Evolutionary conservation across 2,329 filamentous ascomycete species (phyloP).

Genomic region (Talaromyces piceae): DNA sequence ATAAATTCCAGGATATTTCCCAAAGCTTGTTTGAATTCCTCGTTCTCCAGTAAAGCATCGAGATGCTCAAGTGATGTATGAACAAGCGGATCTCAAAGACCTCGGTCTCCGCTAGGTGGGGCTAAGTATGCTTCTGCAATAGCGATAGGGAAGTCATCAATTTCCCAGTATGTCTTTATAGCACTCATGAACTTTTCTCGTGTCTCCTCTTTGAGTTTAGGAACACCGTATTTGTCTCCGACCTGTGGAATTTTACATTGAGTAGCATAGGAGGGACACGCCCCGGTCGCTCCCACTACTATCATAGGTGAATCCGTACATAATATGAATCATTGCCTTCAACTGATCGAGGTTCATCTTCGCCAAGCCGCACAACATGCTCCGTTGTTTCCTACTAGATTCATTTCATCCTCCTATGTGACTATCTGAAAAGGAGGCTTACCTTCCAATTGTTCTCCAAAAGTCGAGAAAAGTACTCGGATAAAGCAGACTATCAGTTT

Average conservation of each 20-base stretch:
- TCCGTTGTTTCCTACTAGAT: too few relatives aligned
- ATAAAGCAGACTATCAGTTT: too few relatives aligned
- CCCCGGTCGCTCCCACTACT: constrained; percentile 13
- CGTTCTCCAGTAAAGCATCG: neutral
- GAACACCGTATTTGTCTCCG: constrained; percentile 20
- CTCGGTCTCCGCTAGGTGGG: too few relatives aligned
- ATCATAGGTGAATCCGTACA: constrained; percentile 20
- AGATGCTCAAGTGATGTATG: neutral
- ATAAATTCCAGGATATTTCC: neutral
- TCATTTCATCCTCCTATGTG: too few relatives aligned
- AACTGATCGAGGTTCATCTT: too few relatives aligned
- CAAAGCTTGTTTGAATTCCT: neutral
- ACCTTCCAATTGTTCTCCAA: too few relatives aligned
- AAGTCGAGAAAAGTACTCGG: too few relatives aligned
- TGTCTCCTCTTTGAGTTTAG: constrained; percentile 15
- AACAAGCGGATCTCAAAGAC: neutral
- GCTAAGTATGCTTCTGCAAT: too few relatives aligned
- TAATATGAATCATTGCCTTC: constrained; percentile 20
- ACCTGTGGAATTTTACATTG: constrained; percentile 18
- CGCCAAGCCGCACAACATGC: too few relatives aligned
- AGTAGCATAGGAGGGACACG: constrained; percentile 17
- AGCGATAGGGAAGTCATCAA: too few relatives aligned
- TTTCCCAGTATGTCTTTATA: constrained; percentile 15
- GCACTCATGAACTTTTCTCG: constrained; percentile 15
- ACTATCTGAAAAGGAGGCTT: too few relatives aligned